phyloP scores from a whole-genome alignment of 1,284 basidiomycete species.

The Heimioporus retisporus region DNA sequence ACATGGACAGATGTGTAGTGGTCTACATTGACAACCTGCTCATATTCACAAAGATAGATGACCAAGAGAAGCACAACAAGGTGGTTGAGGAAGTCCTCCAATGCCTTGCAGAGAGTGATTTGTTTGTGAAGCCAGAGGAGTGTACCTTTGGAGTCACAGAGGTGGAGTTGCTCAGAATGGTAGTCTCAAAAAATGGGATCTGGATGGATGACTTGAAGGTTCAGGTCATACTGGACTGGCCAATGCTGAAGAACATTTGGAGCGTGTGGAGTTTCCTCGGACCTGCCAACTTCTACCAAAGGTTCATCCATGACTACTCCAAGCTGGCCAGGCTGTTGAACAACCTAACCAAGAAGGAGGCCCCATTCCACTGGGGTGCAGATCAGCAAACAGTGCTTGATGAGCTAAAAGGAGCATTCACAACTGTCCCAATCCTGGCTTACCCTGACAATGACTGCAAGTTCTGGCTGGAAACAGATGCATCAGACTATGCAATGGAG shows the following conservation, averaged over 20 bases:
- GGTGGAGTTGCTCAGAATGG: conserved; percentile 52
- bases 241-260: too few species aligned
- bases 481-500: background rate
- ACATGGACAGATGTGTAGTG: conserved; percentile 1
- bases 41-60: conserved; percentile 13
- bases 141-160: conserved; percentile 46
- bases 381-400: background rate
- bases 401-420: background rate
- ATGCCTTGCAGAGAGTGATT: conserved; percentile 24
- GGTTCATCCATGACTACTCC: too few species aligned
- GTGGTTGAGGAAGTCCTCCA: conserved; percentile 24
- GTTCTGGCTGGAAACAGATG: background rate
- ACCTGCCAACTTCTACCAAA: too few species aligned
- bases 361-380: background rate
- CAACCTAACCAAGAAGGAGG: background rate
- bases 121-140: conserved; percentile 49
- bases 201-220: conserved; percentile 51
- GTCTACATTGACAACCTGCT: conserved; percentile 17
- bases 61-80: conserved; percentile 16
- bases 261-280: too few species aligned
- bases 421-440: too few species aligned
- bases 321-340: background rate
- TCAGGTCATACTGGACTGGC: background rate
- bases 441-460: background rate
- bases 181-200: conserved; percentile 41